phyloP scores from a whole-genome alignment of 306 rosid species.

The Acacia acuminata region DNA sequence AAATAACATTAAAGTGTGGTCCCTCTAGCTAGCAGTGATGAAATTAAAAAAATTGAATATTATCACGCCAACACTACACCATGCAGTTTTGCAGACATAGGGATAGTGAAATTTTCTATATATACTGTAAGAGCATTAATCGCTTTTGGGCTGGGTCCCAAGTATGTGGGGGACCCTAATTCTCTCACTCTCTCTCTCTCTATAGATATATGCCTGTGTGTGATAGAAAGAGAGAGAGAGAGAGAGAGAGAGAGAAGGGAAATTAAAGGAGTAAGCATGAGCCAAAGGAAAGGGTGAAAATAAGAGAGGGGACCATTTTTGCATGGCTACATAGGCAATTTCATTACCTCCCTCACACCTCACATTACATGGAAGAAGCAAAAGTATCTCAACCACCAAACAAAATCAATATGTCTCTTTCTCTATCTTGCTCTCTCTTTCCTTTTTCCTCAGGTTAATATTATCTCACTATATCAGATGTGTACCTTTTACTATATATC shows the following conservation, averaged over 20 bases:
- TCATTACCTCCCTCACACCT: constrained; percentile 37
- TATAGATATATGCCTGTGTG: background rate
- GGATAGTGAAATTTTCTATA: constrained; percentile 57
- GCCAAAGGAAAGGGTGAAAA: constrained; percentile 27
- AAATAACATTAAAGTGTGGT: constrained; percentile 64
- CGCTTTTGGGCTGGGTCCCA: constrained; percentile 54
- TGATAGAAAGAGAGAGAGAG: constrained; percentile 19
- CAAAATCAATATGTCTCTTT: constrained; percentile 24
- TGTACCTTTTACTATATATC: constrained; percentile 6
- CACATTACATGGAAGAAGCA: constrained; percentile 36
- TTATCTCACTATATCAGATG: background rate
- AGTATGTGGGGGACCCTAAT: constrained; percentile 60
- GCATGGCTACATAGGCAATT: constrained; percentile 52
- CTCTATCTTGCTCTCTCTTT: constrained; percentile 23
- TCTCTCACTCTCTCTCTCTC: constrained; percentile 25
- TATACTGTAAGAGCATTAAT: constrained; percentile 60
- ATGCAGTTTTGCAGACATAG: constrained; percentile 76
- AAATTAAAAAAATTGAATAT: constrained; percentile 69
- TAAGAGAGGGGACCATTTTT: constrained; percentile 77
- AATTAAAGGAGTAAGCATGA: constrained; percentile 18
- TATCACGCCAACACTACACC: constrained; percentile 83
- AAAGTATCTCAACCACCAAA: constrained; percentile 46
- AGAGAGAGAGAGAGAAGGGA: constrained; percentile 30
- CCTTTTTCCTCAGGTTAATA: background rate
- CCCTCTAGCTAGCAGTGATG: constrained; percentile 47